A percentile compares a stretch with the other conserved stretches of the same genome.
Evolutionary conservation across 1,139 yeast genomes (phyloP).

Genomic region (Sugiyamaella castrensis): DNA sequence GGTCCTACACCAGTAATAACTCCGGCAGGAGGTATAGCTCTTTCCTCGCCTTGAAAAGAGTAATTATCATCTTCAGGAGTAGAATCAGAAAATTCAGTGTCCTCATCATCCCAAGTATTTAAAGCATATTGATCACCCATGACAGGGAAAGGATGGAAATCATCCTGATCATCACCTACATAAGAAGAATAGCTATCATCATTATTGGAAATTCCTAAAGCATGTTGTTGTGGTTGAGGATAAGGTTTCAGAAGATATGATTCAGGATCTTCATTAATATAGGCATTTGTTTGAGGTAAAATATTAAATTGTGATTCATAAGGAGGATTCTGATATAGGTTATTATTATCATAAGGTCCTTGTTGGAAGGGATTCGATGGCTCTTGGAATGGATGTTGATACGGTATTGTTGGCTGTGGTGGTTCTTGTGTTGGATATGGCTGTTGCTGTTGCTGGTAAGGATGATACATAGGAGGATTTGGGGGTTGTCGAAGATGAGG

Average conservation of each 20-base stretch:
- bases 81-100: constrained; percentile 22
- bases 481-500: not conserved
- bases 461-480: not conserved
- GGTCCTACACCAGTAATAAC: constrained; percentile 9
- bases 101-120: constrained; percentile 39
- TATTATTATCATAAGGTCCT: constrained; percentile 3
- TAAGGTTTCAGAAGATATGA: constrained; percentile 25
- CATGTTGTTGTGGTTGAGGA: constrained; percentile 23
- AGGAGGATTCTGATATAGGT: constrained; percentile 4
- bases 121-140: constrained; percentile 41
- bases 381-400: too few relatives aligned
- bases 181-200: constrained; percentile 21
- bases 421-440: not conserved
- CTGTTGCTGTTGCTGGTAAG: constrained; percentile 1
- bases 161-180: constrained; percentile 28
- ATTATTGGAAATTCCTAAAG: constrained; percentile 18
- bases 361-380: too few relatives aligned
- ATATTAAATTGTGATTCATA: constrained; percentile 7
- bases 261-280: constrained; percentile 21
- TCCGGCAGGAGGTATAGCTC: constrained; percentile 14
- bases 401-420: not conserved
- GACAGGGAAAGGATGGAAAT: constrained; percentile 38
- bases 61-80: constrained; percentile 20
- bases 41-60: constrained; percentile 21
- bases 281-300: not conserved